phyloP scores from a whole-genome alignment of 2,329 filamentous ascomycete genomes.

The Fusarium concolor region DNA sequence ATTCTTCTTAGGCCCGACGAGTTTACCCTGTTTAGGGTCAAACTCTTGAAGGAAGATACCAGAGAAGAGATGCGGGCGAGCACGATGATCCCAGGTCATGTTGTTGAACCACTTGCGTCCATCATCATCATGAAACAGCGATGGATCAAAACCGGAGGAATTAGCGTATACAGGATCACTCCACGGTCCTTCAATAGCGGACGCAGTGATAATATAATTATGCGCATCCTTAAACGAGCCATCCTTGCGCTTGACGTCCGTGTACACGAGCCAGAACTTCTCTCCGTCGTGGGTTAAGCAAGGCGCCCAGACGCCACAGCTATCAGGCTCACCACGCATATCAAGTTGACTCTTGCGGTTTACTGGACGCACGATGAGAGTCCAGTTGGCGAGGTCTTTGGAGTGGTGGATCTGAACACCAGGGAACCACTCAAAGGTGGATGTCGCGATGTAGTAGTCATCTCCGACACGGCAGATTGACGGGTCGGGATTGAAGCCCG shows the following conservation, averaged over 20 bases:
- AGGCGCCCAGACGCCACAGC: constrained; percentile 73
- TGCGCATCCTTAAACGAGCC: constrained; percentile 73
- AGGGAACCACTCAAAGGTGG: constrained; percentile 67
- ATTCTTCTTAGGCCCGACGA: constrained; percentile 67
- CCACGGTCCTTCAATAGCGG: constrained; percentile 68
- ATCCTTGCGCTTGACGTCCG: constrained; percentile 75
- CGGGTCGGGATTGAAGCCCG: constrained; percentile 68
- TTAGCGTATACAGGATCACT: constrained; percentile 70
- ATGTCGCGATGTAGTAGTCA: constrained; percentile 68
- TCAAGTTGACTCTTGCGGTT: constrained; percentile 64
- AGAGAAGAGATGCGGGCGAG: constrained; percentile 61
- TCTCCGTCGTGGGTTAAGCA: constrained; percentile 71
- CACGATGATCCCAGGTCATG: constrained; percentile 67
- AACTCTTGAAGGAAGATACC: constrained; percentile 71
- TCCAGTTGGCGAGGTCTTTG: constrained; percentile 65
- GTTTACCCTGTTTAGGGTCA: constrained; percentile 59
- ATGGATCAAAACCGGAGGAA: constrained; percentile 72
- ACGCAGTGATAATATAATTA: constrained; percentile 70
- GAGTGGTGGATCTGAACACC: constrained; percentile 68
- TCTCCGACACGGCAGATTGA: constrained; percentile 63
- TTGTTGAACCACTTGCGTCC: constrained; percentile 68
- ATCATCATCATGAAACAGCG: constrained; percentile 68
- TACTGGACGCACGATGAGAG: constrained; percentile 59
- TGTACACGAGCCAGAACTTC: constrained; percentile 73
- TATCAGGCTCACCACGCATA: constrained; percentile 70